Conservation (phyloP, 2,329 filamentous ascomycete genomes). For the Colletotrichum sp. region DNA sequence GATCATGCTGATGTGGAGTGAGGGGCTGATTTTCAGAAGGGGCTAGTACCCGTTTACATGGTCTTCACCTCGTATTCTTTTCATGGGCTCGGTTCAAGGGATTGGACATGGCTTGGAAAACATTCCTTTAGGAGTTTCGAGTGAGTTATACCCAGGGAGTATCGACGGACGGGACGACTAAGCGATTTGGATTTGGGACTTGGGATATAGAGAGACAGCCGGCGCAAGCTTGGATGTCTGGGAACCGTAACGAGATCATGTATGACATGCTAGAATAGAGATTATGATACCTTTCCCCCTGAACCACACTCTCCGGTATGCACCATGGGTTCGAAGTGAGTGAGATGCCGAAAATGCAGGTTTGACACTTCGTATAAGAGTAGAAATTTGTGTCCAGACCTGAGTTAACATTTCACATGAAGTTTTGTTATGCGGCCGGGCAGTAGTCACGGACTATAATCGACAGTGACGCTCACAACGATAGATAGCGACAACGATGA, state of each 20-base stretch:
- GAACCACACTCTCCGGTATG: rapidly evolving
- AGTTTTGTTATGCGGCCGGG: too few species aligned
- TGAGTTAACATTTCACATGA: too few species aligned
- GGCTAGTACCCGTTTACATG: not conserved
- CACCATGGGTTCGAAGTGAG: too few species aligned
- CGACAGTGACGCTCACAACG: too few species aligned
- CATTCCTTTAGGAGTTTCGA: not conserved
- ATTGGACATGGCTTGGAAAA: not conserved
- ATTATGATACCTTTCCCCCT: not conserved
- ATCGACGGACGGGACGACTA: not conserved
- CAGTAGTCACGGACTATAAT: too few species aligned
- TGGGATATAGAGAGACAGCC: not conserved
- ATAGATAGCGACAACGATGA: too few species aligned
- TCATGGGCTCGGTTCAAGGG: rapidly evolving
- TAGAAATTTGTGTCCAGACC: too few species aligned
- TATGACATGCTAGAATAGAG: not conserved
- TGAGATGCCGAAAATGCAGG: too few species aligned
- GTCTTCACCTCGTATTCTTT: not conserved
- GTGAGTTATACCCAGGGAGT: not conserved
- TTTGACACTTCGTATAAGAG: too few species aligned
- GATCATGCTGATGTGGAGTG: not conserved
- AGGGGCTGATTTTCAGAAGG: rapidly evolving
- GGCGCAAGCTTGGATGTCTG: not conserved
- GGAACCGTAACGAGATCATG: not conserved
- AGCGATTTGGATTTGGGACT: not conserved